Evolutionary conservation across 2,329 filamentous ascomycete genomes (phyloP), one percentile per base, ranked within the genome.

Genomic region (Botrytis hyacinthi): DNA sequence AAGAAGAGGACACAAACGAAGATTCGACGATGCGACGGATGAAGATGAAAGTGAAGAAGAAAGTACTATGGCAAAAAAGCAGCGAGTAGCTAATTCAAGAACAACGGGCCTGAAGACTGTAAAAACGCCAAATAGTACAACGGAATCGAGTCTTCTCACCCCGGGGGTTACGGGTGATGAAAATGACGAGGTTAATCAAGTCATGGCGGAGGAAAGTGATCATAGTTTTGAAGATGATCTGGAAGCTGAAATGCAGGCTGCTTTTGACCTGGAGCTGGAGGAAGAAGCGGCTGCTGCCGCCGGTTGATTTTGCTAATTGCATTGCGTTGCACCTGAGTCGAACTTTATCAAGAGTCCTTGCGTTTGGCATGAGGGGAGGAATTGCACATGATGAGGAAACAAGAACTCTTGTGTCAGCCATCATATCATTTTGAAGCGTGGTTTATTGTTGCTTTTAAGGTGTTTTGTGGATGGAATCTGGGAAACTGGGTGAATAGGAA

Each of bases 231-330:
- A 82, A 37, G 71, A 71, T 16, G 85, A 90, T 77, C 81, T 91
- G 68, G 90, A 91, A 80, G 87, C 88, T n/a, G 83, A 84, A 72
- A 76, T 86, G 74, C 83, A 83, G 74, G 84, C 82, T 5, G 85
- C 84, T 75, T 80, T 85, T 78, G 82, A 82, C 35, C 82, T 42
- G 12, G 81, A 81, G 70, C 78, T 82, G 59, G 68, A 59, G 51
- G 51, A 60, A 62, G 63, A 48, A 59, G 69, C 57, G 20, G 54
- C 57, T 1, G 42, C 57, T 51, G 60, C 37, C 26, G 61, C 16
- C 44, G 60, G 61, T 60, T 71, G 57, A 71, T 46, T 37, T 26
- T 35, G 22, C 22, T 46, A 9, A 35, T 29, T 57, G 10, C 51
- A 44, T 42, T 42, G 20, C 51, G 54, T 70, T 54, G 22, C 46